Evolutionary conservation across 1,284 basidiomycete genomes (phyloP), one percentile per base, ranked within the genome.

Genomic region (Boletus smithii): DNA sequence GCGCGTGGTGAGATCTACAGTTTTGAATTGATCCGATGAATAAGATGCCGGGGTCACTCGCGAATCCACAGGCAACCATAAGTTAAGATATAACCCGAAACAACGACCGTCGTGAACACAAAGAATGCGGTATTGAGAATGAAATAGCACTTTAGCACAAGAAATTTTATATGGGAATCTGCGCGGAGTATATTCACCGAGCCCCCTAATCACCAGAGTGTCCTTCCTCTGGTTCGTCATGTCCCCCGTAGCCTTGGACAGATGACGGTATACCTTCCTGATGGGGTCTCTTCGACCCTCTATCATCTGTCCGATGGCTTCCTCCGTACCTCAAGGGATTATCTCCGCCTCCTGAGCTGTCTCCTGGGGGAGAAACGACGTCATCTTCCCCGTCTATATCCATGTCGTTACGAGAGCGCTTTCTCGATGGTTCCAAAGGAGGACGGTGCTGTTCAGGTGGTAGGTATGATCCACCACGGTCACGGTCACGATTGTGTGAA

Each of bases 401-500:
- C 78, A 83, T 79, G 42, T 83, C 81, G 42, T 74, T 74, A 50
- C 79, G 71, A 51, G 68, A 72, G 48, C 82, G 73, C 59, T 82
- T 83, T 59, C 79, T 73, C 45, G 79, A 71, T 42, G 61, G 13
- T 33, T 65, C 68, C 47, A 59, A 51, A 63, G 49, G 49, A 36
- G 59, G 53, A 14, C 43, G 62, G 26, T 65, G 60, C 50, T 67
- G 63, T 37, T 65, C 63, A 37, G 55, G 53, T 50, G 53, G 58
- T 44, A 64, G 30, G 46, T 66, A 66, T 24, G 65, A 53, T 24
- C 66, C 63, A 53, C 62, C 61, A 36, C 53, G 63, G 43, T 61
- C 67, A 46, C 57, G 69, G 44, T 61, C 67, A 47, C 57, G 69
- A 42, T 58, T 56, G 54, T 66, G 63, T 33, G 69, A 66, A 63